phyloP scores from a whole-genome alignment of 805 yeast species.

The Saturnispora saitoi region DNA sequence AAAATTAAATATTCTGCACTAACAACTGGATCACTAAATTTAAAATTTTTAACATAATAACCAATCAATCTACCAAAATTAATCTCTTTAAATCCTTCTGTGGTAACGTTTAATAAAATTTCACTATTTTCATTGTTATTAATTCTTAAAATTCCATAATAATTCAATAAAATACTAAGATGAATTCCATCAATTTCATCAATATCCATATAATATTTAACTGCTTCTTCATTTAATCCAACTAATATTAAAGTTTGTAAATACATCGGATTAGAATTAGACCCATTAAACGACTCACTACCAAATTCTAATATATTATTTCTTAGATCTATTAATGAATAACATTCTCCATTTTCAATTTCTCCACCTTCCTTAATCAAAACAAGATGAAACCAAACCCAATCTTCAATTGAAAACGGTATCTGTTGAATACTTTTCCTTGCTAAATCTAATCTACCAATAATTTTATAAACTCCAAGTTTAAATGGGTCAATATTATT shows the following conservation, averaged over 20 bases:
- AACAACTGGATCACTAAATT: constrained; percentile 76
- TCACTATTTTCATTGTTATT: constrained; percentile 11
- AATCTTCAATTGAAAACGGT: constrained; percentile 80
- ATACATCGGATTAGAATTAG: constrained; percentile 60
- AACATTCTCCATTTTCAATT: constrained; percentile 54
- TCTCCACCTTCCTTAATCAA: constrained; percentile 53
- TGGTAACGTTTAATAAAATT: constrained; percentile 27
- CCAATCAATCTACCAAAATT: constrained; percentile 64
- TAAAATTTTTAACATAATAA: constrained; percentile 73
- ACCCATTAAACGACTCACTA: constrained; percentile 55
- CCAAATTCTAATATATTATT: constrained; percentile 65
- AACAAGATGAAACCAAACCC: constrained; percentile 91
- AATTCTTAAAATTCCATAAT: constrained; percentile 59
- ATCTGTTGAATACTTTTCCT: constrained; percentile 58
- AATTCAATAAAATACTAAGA: constrained; percentile 70
- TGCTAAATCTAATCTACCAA: constrained; percentile 81
- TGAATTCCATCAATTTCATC: constrained; percentile 86
- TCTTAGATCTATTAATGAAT: constrained; percentile 68
- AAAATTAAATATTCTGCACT: constrained; percentile 84
- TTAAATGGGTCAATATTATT: constrained; percentile 81
- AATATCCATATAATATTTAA: constrained; percentile 49
- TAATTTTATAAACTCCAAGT: constrained; percentile 79
- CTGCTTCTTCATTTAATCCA: constrained; percentile 78
- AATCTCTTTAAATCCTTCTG: constrained; percentile 23
- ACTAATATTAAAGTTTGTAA: constrained; percentile 63